Percentiles rank a stretch among this genome's conserved stretches.
Evolutionary conservation across 2,329 filamentous ascomycete genomes (phyloP).

Genomic region (Diplocarpon rosae): DNA sequence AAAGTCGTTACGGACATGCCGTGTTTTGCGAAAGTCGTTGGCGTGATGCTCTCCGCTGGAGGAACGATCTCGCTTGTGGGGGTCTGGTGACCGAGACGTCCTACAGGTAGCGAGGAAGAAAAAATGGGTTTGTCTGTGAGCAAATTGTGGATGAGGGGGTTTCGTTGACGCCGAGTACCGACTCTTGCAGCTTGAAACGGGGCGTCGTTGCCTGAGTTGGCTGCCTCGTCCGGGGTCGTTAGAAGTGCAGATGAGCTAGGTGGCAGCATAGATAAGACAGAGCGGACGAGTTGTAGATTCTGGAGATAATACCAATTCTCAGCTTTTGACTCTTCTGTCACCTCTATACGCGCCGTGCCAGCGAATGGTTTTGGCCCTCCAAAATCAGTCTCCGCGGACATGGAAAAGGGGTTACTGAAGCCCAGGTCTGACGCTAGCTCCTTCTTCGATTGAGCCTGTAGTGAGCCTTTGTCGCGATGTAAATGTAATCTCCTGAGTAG

Average conservation of each 20-base stretch:
- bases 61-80: conserved; percentile 20
- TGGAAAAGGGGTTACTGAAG: conserved; percentile 34
- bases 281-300: conserved; percentile 64
- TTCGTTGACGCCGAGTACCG: conserved; percentile 47
- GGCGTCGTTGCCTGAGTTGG: conserved; percentile 33
- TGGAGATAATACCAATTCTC: conserved; percentile 41
- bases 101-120: conserved; percentile 78
- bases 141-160: conserved; percentile 89
- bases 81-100: conserved; percentile 38
- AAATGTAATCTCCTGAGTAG: conserved; percentile 30
- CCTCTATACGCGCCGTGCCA: background rate
- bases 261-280: conserved; percentile 65
- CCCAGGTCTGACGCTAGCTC: conserved; percentile 17
- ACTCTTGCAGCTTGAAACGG: conserved; percentile 29
- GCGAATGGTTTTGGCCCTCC: background rate
- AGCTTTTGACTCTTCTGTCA: background rate
- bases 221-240: conserved; percentile 76
- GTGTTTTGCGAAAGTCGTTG: conserved; percentile 76
- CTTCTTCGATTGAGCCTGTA: background rate
- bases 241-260: conserved; percentile 79
- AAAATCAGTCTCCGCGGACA: conserved; percentile 29
- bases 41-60: conserved; percentile 30
- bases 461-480: background rate
- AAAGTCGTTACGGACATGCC: conserved; percentile 84
- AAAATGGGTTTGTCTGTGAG: conserved; percentile 89